These are phyloP conservation scores for Cucurbita argyrosperma DNA, from an alignment of 306 rosid genomes.

Conservation along the genomic window DNA sequence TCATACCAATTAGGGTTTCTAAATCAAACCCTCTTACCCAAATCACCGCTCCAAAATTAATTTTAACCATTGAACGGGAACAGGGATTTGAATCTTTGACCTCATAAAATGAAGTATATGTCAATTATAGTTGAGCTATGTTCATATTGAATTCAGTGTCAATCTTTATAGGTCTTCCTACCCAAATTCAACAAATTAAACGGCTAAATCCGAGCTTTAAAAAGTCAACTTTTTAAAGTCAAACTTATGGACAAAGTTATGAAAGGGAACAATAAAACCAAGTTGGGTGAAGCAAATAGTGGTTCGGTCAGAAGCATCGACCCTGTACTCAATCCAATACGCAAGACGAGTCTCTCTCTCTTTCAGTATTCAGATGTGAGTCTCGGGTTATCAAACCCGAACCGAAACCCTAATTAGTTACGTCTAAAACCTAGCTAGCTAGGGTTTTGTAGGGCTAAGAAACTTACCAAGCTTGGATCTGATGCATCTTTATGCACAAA, in stretches of 20 bases:
- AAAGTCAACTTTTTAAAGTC: neutral
- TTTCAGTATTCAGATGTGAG: no score
- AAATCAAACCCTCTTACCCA: neutral
- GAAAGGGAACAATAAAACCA: no score
- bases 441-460: neutral
- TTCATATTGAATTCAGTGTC: neutral
- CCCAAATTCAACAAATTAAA: neutral
- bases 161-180: neutral
- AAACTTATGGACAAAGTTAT: no score
- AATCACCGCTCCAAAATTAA: neutral
- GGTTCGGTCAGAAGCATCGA: no score
- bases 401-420: neutral
- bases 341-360: no score
- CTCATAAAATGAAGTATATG: neutral
- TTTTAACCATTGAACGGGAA: no score
- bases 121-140: no score
- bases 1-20: neutral
- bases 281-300: no score
- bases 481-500: conserved; percentile 46
- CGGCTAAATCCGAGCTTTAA: neutral
- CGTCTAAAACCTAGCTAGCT: neutral
- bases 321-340: no score
- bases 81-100: neutral
- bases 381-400: no score
- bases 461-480: conserved; percentile 45